Conservation (phyloP, 2,329 filamentous ascomycete genomes). For the Fusarium decemcellulare region DNA sequence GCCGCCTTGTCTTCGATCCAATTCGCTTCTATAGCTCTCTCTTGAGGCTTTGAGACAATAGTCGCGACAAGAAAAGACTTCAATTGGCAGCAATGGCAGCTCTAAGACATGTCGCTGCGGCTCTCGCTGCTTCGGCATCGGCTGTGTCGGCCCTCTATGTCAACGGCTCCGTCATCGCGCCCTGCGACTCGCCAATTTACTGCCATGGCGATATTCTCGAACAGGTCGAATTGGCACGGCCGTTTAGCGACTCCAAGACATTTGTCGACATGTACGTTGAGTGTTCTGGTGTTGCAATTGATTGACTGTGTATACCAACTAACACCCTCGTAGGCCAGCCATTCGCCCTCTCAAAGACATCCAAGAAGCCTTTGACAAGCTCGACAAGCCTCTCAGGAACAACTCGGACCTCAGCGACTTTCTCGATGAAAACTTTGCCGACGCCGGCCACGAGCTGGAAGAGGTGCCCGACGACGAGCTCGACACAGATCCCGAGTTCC, state of each 20-base stretch:
- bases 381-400: conserved; percentile 73
- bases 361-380: conserved; percentile 70
- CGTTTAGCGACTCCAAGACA: conserved; percentile 78
- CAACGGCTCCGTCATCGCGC: conserved; percentile 73
- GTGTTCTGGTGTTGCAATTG: neutral
- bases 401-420: conserved; percentile 74
- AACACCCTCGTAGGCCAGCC: conserved; percentile 64
- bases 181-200: conserved; percentile 78
- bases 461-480: conserved; percentile 66
- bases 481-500: conserved; percentile 69
- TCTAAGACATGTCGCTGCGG: conserved; percentile 43
- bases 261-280: conserved; percentile 76
- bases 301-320: conserved; percentile 24
- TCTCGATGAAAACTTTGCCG: conserved; percentile 73
- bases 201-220: conserved; percentile 75
- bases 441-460: conserved; percentile 74
- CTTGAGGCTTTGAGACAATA: neutral
- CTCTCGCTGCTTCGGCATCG: conserved; percentile 47
- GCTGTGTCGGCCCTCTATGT: conserved; percentile 65
- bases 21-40: conserved; percentile 11
- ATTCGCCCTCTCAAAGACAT: conserved; percentile 72
- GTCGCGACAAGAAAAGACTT: conserved; percentile 1
- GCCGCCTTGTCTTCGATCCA: neutral
- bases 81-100: conserved; percentile 43
- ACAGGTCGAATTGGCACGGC: conserved; percentile 73